phyloP scores from a whole-genome alignment of 2,329 filamentous ascomycete genomes.

The Zymoseptoria ardabiliae region DNA sequence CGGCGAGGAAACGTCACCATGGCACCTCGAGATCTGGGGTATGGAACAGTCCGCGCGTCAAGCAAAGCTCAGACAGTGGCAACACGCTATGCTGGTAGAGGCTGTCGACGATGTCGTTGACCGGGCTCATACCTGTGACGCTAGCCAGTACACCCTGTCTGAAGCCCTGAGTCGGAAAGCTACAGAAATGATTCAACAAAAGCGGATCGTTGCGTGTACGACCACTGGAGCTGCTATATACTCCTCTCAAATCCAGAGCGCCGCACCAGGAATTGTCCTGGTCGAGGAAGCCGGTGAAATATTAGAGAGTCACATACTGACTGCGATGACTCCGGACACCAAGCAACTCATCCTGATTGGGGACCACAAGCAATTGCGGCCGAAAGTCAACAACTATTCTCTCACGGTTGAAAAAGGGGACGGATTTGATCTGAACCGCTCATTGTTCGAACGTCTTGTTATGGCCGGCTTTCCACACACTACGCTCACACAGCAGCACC shows the following conservation, averaged over 20 bases:
- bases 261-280: constrained; percentile 17
- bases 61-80: constrained; percentile 16
- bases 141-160: constrained; percentile 34
- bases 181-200: constrained; percentile 17
- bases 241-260: constrained; percentile 50
- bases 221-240: constrained; percentile 52
- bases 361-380: constrained; percentile 56
- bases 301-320: constrained; percentile 55
- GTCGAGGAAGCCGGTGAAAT: constrained; percentile 61
- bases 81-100: constrained; percentile 39
- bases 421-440: constrained; percentile 52
- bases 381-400: constrained; percentile 49
- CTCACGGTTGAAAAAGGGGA: constrained; percentile 45
- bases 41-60: constrained; percentile 37
- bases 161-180: constrained; percentile 24
- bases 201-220: constrained; percentile 50
- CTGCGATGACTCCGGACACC: constrained; percentile 50
- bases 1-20: constrained; percentile 20
- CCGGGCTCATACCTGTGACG: constrained; percentile 37
- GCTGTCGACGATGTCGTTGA: constrained; percentile 37
- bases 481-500: constrained; percentile 51
- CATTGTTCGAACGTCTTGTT: constrained; percentile 54
- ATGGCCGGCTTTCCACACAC: constrained; percentile 20
- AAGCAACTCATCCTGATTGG: constrained; percentile 61
- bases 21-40: constrained; percentile 44